Conservation (phyloP, 441 rosid genomes). For the Pelargonium citronellum region DNA sequence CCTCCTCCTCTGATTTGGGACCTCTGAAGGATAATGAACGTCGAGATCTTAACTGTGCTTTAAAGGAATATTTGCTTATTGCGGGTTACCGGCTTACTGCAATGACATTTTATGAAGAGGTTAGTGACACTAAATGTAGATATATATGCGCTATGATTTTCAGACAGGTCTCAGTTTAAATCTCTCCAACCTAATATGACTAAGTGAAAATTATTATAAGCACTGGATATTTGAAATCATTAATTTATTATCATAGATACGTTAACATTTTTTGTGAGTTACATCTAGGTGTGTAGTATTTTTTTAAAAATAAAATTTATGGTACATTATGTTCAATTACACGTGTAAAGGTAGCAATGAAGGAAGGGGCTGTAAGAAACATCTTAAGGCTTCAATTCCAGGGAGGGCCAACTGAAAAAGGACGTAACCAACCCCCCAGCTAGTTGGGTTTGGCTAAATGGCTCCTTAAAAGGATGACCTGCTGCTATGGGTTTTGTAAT, state of each 20-base stretch:
- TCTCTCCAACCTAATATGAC: background rate
- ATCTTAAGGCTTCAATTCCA: background rate
- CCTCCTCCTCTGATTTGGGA: constrained; percentile 63
- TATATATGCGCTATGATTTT: background rate
- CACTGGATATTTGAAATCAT: background rate
- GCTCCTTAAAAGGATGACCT: background rate
- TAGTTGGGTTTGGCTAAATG: background rate
- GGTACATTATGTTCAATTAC: background rate
- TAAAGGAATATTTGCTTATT: constrained; percentile 83
- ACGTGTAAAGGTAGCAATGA: background rate
- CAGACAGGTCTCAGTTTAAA: background rate
- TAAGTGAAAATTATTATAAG: background rate
- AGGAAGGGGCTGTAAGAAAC: background rate
- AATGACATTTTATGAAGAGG: constrained; percentile 98
- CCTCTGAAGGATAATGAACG: constrained; percentile 79
- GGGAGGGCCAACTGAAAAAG: background rate
- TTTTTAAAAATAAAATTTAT: too few relatives aligned
- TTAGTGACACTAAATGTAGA: constrained; percentile 20
- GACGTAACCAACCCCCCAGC: constrained; percentile 1
- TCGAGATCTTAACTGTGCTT: constrained; percentile 79
- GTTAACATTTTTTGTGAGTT: too few relatives aligned
- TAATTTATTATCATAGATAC: background rate
- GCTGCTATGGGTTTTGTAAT: background rate
- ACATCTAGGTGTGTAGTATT: too few relatives aligned
- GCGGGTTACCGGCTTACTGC: constrained; percentile 95